These are phyloP conservation scores for Phoenix roebelenii DNA, from an alignment of 176 grass and related monocot genomes.

Conservation along the genomic window DNA sequence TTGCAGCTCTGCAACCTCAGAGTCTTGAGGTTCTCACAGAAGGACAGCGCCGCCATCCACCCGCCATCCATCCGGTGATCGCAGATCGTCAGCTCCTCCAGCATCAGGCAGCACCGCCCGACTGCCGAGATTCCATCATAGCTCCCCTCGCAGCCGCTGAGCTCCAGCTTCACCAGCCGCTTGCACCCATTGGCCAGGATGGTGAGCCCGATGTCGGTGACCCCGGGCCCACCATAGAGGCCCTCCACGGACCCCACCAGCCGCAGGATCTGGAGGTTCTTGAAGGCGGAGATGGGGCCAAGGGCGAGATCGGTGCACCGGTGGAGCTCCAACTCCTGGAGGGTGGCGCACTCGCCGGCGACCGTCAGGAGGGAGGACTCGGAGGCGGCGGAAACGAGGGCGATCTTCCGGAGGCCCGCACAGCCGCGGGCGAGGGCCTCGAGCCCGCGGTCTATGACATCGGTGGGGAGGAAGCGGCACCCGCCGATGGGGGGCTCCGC, in stretches of 20 bases:
- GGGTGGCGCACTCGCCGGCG: slow-evolving; percentile 40
- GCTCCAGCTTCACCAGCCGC: slow-evolving; percentile 77
- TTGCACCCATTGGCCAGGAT: slow-evolving; percentile 90
- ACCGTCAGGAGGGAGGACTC: slow-evolving; percentile 62
- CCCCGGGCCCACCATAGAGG: slow-evolving; percentile 47
- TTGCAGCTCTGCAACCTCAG: slow-evolving; percentile 53
- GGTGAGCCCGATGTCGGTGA: slow-evolving; percentile 93
- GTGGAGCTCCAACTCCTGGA: slow-evolving; percentile 87
- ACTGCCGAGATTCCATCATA: slow-evolving; percentile 82
- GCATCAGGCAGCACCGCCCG: slow-evolving; percentile 76
- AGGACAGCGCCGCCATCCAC: slow-evolving; percentile 67
- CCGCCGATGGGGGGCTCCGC: slow-evolving; percentile 41
- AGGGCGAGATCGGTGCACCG: slow-evolving; percentile 67
- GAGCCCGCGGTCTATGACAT: slow-evolving; percentile 51
- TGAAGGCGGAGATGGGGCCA: slow-evolving; percentile 75
- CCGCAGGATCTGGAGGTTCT: slow-evolving; percentile 78
- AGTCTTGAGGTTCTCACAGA: slow-evolving; percentile 89
- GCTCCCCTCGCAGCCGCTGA: slow-evolving; percentile 70
- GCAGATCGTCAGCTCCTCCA: slow-evolving; percentile 76
- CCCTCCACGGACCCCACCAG: slow-evolving; percentile 41
- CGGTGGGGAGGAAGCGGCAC: slow-evolving; percentile 44
- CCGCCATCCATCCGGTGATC: slow-evolving; percentile 74
- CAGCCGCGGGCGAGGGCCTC: slow-evolving; percentile 38
- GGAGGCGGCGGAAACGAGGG: slow-evolving; percentile 30
- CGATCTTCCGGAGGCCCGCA: slow-evolving; percentile 53